Percentiles rank a stretch among this genome's conserved stretches.
phyloP scores from a whole-genome alignment of 2,329 filamentous ascomycete species.

The Cladosporium sphaerospermum region DNA sequence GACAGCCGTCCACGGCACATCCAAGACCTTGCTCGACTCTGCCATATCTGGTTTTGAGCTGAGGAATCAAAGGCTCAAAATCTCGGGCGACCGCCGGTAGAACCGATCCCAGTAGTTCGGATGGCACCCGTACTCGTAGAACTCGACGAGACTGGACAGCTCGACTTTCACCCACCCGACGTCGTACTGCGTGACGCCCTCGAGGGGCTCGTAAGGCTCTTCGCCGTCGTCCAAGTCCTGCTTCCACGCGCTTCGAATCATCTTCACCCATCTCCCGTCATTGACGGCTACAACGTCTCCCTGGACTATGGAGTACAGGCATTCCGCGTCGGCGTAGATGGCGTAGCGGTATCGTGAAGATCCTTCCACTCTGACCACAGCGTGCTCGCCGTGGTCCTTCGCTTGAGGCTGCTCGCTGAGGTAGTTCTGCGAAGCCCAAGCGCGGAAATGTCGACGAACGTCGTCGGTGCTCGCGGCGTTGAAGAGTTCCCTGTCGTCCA shows the following conservation, averaged over 20 bases:
- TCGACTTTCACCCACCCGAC: conserved; percentile 13
- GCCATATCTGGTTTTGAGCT: no score
- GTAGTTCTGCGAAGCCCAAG: conserved; percentile 8
- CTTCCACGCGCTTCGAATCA: not conserved
- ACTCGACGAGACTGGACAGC: conserved; percentile 3
- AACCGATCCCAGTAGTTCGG: not conserved
- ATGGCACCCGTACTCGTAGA: not conserved
- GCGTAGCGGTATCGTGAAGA: conserved; percentile 14
- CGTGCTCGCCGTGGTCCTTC: not conserved
- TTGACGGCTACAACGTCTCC: not conserved
- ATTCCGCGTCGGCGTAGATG: conserved; percentile 12
- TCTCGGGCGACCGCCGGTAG: not conserved
- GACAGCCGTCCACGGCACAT: no score
- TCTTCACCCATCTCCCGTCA: not conserved
- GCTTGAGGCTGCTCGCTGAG: conserved; percentile 7
- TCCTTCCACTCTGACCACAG: not conserved
- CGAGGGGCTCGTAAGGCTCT: not conserved
- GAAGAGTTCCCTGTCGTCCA: conserved; percentile 13
- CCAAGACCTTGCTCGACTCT: no score
- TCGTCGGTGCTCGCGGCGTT: conserved; percentile 6
- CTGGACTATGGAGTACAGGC: conserved; percentile 11
- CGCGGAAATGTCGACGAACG: conserved; percentile 12
- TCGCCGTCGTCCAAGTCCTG: not conserved
- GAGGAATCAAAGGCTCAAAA: not conserved
- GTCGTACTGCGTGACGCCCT: conserved; percentile 12